Evolutionary conservation across 306 rosid genomes (phyloP), one percentile per base, ranked within the genome.

Genomic region (Psophocarpus tetragonolobus): DNA sequence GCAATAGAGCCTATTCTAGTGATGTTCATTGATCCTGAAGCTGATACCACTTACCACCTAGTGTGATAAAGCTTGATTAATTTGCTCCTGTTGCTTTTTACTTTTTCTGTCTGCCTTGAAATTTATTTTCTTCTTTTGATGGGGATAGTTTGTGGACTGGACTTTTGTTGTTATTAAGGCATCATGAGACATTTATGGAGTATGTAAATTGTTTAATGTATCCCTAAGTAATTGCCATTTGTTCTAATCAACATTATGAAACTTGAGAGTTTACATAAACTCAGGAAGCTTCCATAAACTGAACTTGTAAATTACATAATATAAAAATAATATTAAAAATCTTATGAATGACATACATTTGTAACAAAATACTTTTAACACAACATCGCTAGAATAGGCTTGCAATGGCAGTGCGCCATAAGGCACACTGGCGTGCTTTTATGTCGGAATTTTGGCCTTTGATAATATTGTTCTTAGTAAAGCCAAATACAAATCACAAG

Each of bases 121-220:
- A 48, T 6, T 32, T 21, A 23, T 21, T 13, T 71, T 32, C 11
- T 57, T 44, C 24, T 64, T 68, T 33, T 67, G 17, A 11, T 74
- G 33, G 10, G 10, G 10, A 26, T 56, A 54, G 78, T 65, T 81
- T 64, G 68, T 33, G 30, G 58, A 58, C 45, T 32, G 29, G 57
- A 60, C 29, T 24, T 32, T 21, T 62, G 4, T 63, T 13, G 27
- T 61, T 17, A 27, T 36, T 23, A 8, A 12, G 65, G 62, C 65
- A 39, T 65, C 68, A 30, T 9, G 33, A 36, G 36, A 44, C 76
- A 54, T 42, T 45, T 58, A 17, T 24, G 65, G 54, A 56, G 21
- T 32, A 35, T 51, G 41, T 44, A 51, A 53, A 44, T 13, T 53
- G 42, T 54, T 41, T 56, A 62, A 12, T 30, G 38, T 3, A 9